Evolutionary conservation across 192 early-diverging fungal species (phyloP).

Genomic region (Thamnidium elegans): DNA sequence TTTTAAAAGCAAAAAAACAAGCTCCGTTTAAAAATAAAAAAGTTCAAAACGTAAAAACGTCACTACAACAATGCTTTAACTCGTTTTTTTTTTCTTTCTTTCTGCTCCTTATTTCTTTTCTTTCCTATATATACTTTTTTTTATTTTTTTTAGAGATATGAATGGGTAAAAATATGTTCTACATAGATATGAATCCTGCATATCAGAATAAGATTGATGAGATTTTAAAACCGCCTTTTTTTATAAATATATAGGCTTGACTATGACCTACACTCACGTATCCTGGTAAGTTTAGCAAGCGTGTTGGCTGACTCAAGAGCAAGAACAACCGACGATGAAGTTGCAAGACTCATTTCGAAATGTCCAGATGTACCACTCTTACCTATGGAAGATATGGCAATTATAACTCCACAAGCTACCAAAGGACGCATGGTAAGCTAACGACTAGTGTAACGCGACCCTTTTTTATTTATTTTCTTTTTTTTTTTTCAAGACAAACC

Average conservation of each 20-base stretch:
- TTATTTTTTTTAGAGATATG: background rate
- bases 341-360: slow-evolving; percentile 34
- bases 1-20: slow-evolving; percentile 2
- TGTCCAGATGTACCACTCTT: slow-evolving; percentile 26
- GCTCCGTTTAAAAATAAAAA: background rate
- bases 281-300: slow-evolving; percentile 45
- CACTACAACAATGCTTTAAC: background rate
- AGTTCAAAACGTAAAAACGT: background rate
- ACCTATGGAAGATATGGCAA: background rate
- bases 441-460: background rate
- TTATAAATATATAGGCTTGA: slow-evolving; percentile 37
- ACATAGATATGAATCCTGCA: background rate
- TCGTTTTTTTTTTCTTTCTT: background rate
- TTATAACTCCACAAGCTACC: background rate
- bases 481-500: slow-evolving; percentile 19
- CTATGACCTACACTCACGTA: slow-evolving; percentile 49
- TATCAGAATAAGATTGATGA: background rate
- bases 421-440: slow-evolving; percentile 3
- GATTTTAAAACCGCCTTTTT: background rate
- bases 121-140: background rate
- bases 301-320: slow-evolving; percentile 40
- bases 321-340: slow-evolving; percentile 38
- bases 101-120: background rate
- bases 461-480: background rate
- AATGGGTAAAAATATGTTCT: background rate